Percentiles rank a stretch among this genome's conserved stretches.
These are phyloP conservation scores for Penicillium pulvis DNA, from an alignment of 495 filamentous ascomycete species.

Conservation along the genomic window DNA sequence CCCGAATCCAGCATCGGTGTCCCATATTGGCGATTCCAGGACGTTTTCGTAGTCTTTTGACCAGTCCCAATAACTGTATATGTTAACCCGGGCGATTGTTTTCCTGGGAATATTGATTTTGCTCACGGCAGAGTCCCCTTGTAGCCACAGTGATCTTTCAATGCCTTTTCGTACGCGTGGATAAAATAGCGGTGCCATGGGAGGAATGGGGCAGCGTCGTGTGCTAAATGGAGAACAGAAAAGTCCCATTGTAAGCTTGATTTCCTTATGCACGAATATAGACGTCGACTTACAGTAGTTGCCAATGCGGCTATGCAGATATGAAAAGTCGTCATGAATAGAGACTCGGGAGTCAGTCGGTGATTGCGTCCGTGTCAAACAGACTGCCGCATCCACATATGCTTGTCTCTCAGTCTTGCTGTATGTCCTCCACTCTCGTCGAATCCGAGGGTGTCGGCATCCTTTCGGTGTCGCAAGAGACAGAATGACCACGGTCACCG, in stretches of 20 bases:
- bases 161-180: slow-evolving; percentile 1
- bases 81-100: not conserved
- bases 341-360: not conserved
- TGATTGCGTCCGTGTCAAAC: not conserved
- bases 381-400: not conserved
- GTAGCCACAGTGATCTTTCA: slow-evolving; percentile 3
- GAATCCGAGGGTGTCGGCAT: not conserved
- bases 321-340: not conserved
- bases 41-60: not conserved
- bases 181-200: slow-evolving; percentile 4
- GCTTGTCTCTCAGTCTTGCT: not conserved
- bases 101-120: no score
- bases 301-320: not conserved
- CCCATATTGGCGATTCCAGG: not conserved
- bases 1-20: not conserved
- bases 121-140: slow-evolving; percentile 1
- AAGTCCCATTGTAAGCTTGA: not conserved
- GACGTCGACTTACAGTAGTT: not conserved
- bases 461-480: no score
- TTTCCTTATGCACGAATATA: not conserved
- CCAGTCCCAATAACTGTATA: slow-evolving; percentile 1
- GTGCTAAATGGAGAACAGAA: not conserved
- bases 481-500: no score
- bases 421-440: not conserved
- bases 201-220: not conserved